phyloP scores from a whole-genome alignment of 768 basidiomycete species.

The Rhodotorula kratochvilovae region DNA sequence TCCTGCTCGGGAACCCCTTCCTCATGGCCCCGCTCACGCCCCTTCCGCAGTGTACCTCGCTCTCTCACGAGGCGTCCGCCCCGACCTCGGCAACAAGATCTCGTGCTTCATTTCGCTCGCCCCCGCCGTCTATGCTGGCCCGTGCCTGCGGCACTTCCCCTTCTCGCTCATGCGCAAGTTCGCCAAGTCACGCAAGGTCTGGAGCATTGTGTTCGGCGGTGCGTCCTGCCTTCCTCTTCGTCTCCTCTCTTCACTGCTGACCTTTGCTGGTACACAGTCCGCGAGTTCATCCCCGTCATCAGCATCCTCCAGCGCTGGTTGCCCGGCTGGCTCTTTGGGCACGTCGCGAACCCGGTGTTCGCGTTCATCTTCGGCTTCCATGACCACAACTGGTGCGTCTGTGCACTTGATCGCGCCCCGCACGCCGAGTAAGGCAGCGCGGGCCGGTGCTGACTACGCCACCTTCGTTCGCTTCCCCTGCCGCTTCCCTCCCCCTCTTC shows the following conservation, averaged over 20 bases:
- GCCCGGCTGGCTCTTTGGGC: slow-evolving; percentile 32
- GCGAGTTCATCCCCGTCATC: slow-evolving; percentile 35
- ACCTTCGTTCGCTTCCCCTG: too few relatives aligned
- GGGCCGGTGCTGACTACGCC: too few relatives aligned
- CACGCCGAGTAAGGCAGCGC: too few relatives aligned
- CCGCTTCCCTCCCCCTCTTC: not conserved
- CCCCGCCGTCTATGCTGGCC: slow-evolving; percentile 54
- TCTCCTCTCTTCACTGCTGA: not conserved
- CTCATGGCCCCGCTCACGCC: not conserved
- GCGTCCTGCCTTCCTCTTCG: not conserved
- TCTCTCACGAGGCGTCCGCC: slow-evolving; percentile 52
- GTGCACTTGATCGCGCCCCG: not conserved
- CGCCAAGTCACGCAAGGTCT: slow-evolving; percentile 47
- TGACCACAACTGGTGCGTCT: not conserved
- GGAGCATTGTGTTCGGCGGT: slow-evolving; percentile 51
- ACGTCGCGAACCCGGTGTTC: slow-evolving; percentile 19
- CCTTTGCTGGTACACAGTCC: not conserved
- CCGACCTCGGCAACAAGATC: slow-evolving; percentile 51
- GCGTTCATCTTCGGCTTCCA: slow-evolving; percentile 26
- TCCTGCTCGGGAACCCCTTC: too few relatives aligned
- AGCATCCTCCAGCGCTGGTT: slow-evolving; percentile 7
- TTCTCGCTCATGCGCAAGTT: slow-evolving; percentile 50
- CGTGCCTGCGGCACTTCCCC: slow-evolving; percentile 51
- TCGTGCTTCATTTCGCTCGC: slow-evolving; percentile 52
- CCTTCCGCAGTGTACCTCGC: slow-evolving; percentile 51